Percentiles rank a stretch among this genome's conserved stretches.
Evolutionary conservation across 164 flowering plant species (phyloP).

Genomic region (Protea cynaroides): DNA sequence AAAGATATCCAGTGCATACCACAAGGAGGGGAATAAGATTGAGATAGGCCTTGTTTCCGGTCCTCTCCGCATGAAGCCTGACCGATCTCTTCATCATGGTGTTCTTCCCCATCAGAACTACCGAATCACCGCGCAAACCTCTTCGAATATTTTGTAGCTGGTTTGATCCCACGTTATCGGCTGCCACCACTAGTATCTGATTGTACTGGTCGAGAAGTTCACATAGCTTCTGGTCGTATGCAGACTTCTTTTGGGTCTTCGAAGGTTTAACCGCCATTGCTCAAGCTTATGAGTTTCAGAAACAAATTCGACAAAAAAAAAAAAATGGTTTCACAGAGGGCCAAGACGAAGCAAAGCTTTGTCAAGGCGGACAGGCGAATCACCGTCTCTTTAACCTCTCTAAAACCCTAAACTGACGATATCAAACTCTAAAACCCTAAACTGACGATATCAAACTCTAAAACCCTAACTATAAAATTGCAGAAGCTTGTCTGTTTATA

Average conservation of each 20-base stretch:
- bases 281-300: background rate
- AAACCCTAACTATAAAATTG: background rate
- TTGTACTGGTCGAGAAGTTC: slow-evolving; percentile 55
- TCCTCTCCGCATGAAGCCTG: slow-evolving; percentile 35
- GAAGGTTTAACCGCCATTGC: slow-evolving; percentile 46
- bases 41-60: slow-evolving; percentile 35
- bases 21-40: slow-evolving; percentile 36
- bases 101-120: slow-evolving; percentile 75
- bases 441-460: too few species aligned
- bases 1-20: slow-evolving; percentile 8
- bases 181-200: slow-evolving; percentile 56
- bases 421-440: slow-evolving; percentile 7
- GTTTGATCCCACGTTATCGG: slow-evolving; percentile 80
- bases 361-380: slow-evolving; percentile 59
- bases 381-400: slow-evolving; percentile 72
- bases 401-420: too few species aligned
- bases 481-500: too few species aligned
- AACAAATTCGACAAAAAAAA: background rate
- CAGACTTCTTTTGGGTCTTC: slow-evolving; percentile 69
- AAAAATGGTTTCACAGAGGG: slow-evolving; percentile 37
- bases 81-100: slow-evolving; percentile 48
- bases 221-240: slow-evolving; percentile 68
- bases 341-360: slow-evolving; percentile 48
- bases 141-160: slow-evolving; percentile 72
- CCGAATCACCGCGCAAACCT: slow-evolving; percentile 45